Evolutionary conservation across 352 stramenopile species (phyloP).

Genomic region (Phytophthora brassicae): DNA sequence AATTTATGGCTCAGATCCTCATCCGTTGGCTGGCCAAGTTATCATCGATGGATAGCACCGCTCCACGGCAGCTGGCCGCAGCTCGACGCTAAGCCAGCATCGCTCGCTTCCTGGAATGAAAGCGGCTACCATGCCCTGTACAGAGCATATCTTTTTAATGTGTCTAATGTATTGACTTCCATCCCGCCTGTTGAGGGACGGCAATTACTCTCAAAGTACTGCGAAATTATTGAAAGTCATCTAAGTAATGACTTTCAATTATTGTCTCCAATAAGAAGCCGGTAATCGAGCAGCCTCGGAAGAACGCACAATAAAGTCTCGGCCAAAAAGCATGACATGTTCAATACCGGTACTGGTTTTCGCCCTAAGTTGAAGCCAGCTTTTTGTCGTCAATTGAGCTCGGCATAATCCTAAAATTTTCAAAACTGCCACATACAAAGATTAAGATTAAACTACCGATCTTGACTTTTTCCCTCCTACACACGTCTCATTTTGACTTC

Average conservation of each 20-base stretch:
- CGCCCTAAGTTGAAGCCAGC: conserved; percentile 26
- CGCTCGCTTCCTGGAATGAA: background rate
- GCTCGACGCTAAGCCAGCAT: conserved; percentile 15
- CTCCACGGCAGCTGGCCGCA: background rate
- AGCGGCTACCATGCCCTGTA: conserved; percentile 3
- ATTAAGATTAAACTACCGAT: conserved; percentile 14
- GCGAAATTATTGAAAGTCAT: no score
- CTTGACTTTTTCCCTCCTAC: conserved; percentile 5
- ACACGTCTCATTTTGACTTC: conserved; percentile 30
- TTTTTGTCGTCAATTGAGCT: conserved; percentile 14
- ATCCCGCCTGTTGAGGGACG: no score
- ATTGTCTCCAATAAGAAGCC: no score
- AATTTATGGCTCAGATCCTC: conserved; percentile 59
- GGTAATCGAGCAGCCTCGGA: no score
- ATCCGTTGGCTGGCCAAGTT: conserved; percentile 61
- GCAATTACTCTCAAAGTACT: no score
- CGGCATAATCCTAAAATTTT: conserved; percentile 12
- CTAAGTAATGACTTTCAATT: no score
- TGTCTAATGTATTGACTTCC: background rate
- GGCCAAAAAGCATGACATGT: no score
- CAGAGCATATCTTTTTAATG: conserved; percentile 15
- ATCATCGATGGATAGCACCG: conserved; percentile 47
- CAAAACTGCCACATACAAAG: conserved; percentile 10
- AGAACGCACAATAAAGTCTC: no score
- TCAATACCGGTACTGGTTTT: no score